phyloP scores from a whole-genome alignment of 345 rosid species.

The Lumnitzera racemosa region DNA sequence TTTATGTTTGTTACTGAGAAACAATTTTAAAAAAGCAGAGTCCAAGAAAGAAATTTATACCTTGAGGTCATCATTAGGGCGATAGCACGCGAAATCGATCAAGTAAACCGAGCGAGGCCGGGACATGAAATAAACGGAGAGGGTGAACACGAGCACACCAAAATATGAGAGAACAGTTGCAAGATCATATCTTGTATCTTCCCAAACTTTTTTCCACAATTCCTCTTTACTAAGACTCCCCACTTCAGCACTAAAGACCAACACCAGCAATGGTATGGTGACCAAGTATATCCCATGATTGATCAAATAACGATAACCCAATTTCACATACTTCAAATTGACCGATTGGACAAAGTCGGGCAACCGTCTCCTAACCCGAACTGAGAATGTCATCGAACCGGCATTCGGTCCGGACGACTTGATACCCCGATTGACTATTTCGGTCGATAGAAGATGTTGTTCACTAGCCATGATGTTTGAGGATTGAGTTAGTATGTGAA shows the following conservation, averaged over 20 bases:
- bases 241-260: conserved; percentile 80
- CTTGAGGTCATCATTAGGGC: conserved; percentile 77
- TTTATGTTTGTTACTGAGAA: not conserved
- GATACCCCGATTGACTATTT: conserved; percentile 87
- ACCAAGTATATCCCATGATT: conserved; percentile 89
- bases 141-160: conserved; percentile 60
- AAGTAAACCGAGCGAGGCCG: conserved; percentile 82
- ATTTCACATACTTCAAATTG: conserved; percentile 84
- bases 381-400: conserved; percentile 81
- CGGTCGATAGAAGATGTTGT: conserved; percentile 79
- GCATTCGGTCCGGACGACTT: conserved; percentile 88
- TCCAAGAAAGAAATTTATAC: conserved; percentile 17
- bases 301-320: conserved; percentile 93
- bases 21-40: not conserved
- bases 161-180: conserved; percentile 59
- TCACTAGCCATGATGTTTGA: conserved; percentile 30
- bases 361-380: conserved; percentile 76
- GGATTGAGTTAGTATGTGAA: not conserved
- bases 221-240: conserved; percentile 80
- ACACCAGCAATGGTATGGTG: conserved; percentile 70
- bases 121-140: conserved; percentile 73
- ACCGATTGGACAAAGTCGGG: conserved; percentile 97
- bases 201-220: conserved; percentile 82
- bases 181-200: conserved; percentile 62
- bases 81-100: conserved; percentile 73